Evolutionary conservation across 345 rosid genomes (phyloP).

Genomic region (Eucalyptus polyanthemos): DNA sequence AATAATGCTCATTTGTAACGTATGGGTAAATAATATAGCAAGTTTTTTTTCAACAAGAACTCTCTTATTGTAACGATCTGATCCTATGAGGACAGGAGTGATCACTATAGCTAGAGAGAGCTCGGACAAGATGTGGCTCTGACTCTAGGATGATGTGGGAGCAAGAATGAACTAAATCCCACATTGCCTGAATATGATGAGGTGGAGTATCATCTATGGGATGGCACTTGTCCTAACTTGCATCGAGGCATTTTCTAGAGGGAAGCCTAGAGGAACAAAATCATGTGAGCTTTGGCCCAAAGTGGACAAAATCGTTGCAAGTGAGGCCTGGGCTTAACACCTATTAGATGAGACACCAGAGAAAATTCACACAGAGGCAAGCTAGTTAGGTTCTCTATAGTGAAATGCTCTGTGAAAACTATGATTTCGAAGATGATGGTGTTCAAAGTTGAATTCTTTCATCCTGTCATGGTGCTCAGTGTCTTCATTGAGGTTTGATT

Average conservation of each 20-base stretch:
- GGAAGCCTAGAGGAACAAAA: too few species aligned
- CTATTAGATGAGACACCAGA: background rate
- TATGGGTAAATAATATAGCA: background rate
- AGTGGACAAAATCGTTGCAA: too few species aligned
- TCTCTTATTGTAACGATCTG: rapidly evolving
- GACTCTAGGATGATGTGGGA: too few species aligned
- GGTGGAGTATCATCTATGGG: too few species aligned
- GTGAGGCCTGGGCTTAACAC: too few species aligned
- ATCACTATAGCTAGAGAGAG: rapidly evolving
- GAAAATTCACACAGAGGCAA: background rate
- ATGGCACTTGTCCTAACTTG: too few species aligned
- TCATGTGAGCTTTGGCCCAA: rapidly evolving
- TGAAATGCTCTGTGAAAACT: background rate
- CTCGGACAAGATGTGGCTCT: rapidly evolving
- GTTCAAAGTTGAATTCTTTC: background rate
- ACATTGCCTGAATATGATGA: too few species aligned
- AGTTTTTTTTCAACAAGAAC: background rate
- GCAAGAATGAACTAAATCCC: too few species aligned
- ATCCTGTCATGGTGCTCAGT: background rate
- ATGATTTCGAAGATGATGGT: background rate
- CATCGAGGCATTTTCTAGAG: too few species aligned
- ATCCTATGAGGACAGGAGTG: rapidly evolving
- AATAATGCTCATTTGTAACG: background rate
- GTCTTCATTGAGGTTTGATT: background rate
- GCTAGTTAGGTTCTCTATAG: background rate